Percentiles rank a stretch among this genome's conserved stretches.
Conservation (phyloP, 805 yeast species). For the Sugiyamaella chiloensis region DNA sequence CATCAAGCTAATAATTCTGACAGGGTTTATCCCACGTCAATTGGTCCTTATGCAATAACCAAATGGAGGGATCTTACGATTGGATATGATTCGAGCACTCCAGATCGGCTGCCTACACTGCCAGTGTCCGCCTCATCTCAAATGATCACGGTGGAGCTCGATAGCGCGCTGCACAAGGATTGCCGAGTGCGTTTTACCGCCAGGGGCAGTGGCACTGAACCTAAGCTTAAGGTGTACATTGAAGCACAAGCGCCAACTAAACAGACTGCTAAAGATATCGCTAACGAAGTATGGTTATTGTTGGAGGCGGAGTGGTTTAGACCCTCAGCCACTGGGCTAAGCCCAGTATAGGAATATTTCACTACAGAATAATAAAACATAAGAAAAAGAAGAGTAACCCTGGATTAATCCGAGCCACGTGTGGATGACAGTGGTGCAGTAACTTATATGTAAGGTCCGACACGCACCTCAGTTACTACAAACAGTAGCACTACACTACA, state of each 20-base stretch:
- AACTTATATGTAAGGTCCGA: too few species aligned
- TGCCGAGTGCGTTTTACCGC: constrained; percentile 69
- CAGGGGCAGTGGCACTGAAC: constrained; percentile 96
- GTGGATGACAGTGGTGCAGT: too few species aligned
- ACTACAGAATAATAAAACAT: too few species aligned
- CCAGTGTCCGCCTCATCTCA: constrained; percentile 75
- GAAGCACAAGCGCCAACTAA: constrained; percentile 63
- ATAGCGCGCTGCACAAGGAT: constrained; percentile 19
- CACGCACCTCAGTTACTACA: too few species aligned
- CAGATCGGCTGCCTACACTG: constrained; percentile 53
- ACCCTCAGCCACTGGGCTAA: constrained; percentile 50
- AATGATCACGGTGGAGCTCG: constrained; percentile 73
- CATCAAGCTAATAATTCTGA: neutral
- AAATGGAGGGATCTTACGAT: constrained; percentile 81
- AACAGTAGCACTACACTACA: too few species aligned
- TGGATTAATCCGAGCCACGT: too few species aligned
- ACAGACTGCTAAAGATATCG: constrained; percentile 47
- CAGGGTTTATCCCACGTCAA: constrained; percentile 44
- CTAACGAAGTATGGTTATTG: constrained; percentile 63
- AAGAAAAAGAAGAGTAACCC: too few species aligned
- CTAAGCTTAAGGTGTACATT: constrained; percentile 85
- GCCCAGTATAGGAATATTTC: neutral
- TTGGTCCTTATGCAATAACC: constrained; percentile 57
- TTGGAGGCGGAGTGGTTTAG: constrained; percentile 71
- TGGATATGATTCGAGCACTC: constrained; percentile 74